Evolutionary conservation across 169 alveolate species (phyloP).

Genomic region (Cryptosporidium sp.): DNA sequence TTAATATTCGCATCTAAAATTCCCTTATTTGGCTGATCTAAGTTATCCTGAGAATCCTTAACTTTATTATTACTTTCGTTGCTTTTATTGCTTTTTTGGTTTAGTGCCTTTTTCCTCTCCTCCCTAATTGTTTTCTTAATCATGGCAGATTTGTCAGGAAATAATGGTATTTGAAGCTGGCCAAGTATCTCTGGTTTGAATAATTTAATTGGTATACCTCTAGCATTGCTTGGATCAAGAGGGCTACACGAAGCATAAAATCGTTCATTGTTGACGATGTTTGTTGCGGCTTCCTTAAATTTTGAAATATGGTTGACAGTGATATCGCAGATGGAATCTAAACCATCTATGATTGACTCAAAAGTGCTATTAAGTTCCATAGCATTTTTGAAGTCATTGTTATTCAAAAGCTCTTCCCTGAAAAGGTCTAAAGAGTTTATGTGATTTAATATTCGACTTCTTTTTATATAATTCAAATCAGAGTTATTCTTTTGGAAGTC

Average conservation of each 20-base stretch:
- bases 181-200: constrained; percentile 39
- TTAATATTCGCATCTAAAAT: background rate
- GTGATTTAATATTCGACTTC: constrained; percentile 39
- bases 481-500: constrained; percentile 42
- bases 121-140: constrained; percentile 42
- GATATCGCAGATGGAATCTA: constrained; percentile 68
- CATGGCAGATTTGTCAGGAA: constrained; percentile 64
- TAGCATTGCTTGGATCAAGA: constrained; percentile 70
- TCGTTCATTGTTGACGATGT: constrained; percentile 26
- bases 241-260: constrained; percentile 66
- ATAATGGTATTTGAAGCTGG: constrained; percentile 47
- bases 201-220: constrained; percentile 48
- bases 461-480: constrained; percentile 24
- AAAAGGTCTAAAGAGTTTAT: constrained; percentile 19
- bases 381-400: constrained; percentile 51
- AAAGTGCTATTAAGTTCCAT: constrained; percentile 58
- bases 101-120: constrained; percentile 3
- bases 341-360: constrained; percentile 62
- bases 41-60: constrained; percentile 16
- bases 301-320: constrained; percentile 55
- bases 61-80: background rate
- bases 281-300: constrained; percentile 43
- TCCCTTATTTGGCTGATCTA: background rate
- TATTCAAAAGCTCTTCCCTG: constrained; percentile 24
- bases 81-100: background rate